Evolutionary conservation across 2,329 filamentous ascomycete genomes (phyloP), one percentile per base, ranked within the genome.

Genomic region (Macrophomina tecta): DNA sequence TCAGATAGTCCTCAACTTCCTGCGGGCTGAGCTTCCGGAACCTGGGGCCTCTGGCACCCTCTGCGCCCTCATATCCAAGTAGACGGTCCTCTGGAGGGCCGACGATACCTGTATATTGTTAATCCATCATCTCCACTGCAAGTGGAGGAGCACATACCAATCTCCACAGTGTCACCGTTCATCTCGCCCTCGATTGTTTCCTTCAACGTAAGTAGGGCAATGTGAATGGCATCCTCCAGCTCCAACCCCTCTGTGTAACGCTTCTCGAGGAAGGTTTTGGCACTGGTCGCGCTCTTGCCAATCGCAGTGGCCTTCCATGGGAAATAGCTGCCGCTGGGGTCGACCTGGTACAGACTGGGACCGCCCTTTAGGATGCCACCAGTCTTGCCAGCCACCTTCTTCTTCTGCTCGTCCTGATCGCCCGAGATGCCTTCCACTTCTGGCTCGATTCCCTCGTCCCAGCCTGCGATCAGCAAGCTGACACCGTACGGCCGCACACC

Each of bases 301-400:
- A 99, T 99, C 63, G 95, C 95, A 58, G 95, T 99, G 49, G 95
- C 95, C 86, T 99, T 99, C 95, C 95, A 99, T 4, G 95, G 95
- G 80, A 97, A 99, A 80, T 99, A 99, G 80, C 92, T 97, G 73
- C 95, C 95, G 71, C 93, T 97, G n/a, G 95, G 95, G 78, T 99
- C 95, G 73, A 99, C 95, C 83, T 99, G 94, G 83, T 99, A 99
- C 77, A 99, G 83, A 86, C 96, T 97, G 56, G 95, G 95, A 5
- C 95, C 94, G 62, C 95, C 94, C 84, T 97, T 98, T 73, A 95
- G 85, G 73, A 97, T 95, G 58, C 95, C 95, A 34, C 94, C 95
- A 30, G 95, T 98, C 88, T 98, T 97, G 73, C 91, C 90, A 64
- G 87, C 87, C 23, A 75, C 91, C 84, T 93, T 91, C 80, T 91